These are phyloP conservation scores for Camellia sinensis DNA, from an alignment of 148 eudicot species.

Conservation along the genomic window DNA sequence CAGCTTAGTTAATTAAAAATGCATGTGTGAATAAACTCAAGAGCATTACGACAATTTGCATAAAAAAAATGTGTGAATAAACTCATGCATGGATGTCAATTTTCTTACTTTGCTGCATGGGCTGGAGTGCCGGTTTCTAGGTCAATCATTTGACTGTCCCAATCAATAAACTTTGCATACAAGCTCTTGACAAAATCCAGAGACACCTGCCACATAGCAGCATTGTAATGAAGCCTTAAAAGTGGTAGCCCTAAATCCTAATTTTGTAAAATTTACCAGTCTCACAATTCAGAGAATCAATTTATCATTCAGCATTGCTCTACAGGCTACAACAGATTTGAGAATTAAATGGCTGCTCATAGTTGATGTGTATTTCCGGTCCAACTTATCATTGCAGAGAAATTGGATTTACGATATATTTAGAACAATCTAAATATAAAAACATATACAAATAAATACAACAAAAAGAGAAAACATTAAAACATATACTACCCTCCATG, in stretches of 20 bases:
- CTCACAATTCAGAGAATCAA: not conserved
- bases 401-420: not conserved
- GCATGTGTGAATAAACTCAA: not conserved
- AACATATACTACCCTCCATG: not conserved
- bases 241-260: not conserved
- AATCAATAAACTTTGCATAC: constrained; percentile 96
- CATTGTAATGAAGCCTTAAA: not conserved
- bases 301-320: not conserved
- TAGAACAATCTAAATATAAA: not conserved
- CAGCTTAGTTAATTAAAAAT: constrained; percentile 1
- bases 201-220: constrained; percentile 66
- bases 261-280: not conserved
- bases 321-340: not conserved
- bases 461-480: not conserved
- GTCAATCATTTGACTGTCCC: constrained; percentile 95
- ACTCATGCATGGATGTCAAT: not conserved
- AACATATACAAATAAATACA: not conserved
- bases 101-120: constrained; percentile 81
- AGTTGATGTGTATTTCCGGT: too few species aligned
- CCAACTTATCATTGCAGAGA: not conserved
- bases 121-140: constrained; percentile 71
- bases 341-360: not conserved
- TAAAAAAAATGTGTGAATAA: not conserved
- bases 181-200: constrained; percentile 94
- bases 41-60: constrained; percentile 8